phyloP scores from a whole-genome alignment of 768 basidiomycete species.

The Cantharellus anzutake region DNA sequence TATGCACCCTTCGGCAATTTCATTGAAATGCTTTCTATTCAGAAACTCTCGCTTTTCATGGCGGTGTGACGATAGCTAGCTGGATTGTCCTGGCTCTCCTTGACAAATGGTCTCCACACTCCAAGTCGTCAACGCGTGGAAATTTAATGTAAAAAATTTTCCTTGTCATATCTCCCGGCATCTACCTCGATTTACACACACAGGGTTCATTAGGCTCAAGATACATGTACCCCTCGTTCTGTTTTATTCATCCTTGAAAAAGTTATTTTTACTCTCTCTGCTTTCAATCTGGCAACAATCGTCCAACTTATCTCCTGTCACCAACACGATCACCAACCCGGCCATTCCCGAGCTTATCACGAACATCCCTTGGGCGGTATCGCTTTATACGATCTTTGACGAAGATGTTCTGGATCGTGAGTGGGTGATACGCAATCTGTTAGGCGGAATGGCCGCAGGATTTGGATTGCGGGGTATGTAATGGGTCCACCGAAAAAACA shows the following conservation, averaged over 20 bases:
- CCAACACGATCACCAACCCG: too few species aligned
- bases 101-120: neutral
- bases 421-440: slow-evolving; percentile 66
- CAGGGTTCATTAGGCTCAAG: too few species aligned
- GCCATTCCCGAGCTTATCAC: slow-evolving; percentile 4
- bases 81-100: slow-evolving; percentile 16
- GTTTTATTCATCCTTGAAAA: slow-evolving; percentile 69
- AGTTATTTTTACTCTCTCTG: slow-evolving; percentile 65
- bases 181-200: neutral
- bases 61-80: slow-evolving; percentile 40
- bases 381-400: slow-evolving; percentile 38
- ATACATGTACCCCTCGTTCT: slow-evolving; percentile 62
- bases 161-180: neutral
- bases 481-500: neutral
- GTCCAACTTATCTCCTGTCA: slow-evolving; percentile 4
- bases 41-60: slow-evolving; percentile 66
- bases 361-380: slow-evolving; percentile 20
- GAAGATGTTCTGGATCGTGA: slow-evolving; percentile 61
- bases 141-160: neutral
- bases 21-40: too few species aligned
- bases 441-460: slow-evolving; percentile 75
- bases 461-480: slow-evolving; percentile 61
- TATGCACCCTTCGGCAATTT: too few species aligned
- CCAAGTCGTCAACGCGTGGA: neutral
- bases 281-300: slow-evolving; percentile 63